Base-by-base conservation (phyloP, 306 rosid species). In the Quercus dentata region DNA sequence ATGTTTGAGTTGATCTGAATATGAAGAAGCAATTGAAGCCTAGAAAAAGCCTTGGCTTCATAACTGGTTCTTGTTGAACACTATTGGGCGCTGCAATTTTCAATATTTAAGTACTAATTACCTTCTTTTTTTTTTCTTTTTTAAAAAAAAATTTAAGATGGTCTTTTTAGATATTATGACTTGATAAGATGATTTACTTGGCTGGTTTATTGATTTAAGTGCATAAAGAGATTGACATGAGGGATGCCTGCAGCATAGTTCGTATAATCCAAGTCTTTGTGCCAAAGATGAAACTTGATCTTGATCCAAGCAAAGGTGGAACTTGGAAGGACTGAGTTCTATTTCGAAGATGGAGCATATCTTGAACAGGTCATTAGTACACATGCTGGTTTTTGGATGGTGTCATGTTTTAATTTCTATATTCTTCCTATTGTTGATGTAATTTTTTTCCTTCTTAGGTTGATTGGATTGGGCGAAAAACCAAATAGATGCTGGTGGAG, bases 381-480 rank as follows among this genome's bases (percentile, higher is more conserved):
- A 49, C 14, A 11, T 30, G 55, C 41, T 41, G 52, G 6, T 21
- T 14, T 64, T 15, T 4, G 10, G 70, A 17, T 12, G 8, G 44
- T 19, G 13, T 41, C 15, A 28, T 61, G 5, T 12, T 61, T 25
- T 46, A 23, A 19, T 69, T 49, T 38, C 74, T 61, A 75, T 12
- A 57, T 77, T 56, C 33, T 65, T 49, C 52, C 64, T 33, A 54
- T 25, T 1, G 49, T 46, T 54, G 70, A 14, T 41, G 7, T 25
- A 17, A 46, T 70, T 64, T 41, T 83, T 81, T 67, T 81, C 54
- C 81, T 33, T 83, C 28, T 59, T 83, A 95, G 98, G 92, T 95
- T 85, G 99, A 95, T 77, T 95, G 98, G 99, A 79, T 95, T 76
- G 98, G 99, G 73, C 97, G 91, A 87, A 95, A 91, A 82, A 95